Percentiles rank a stretch among this genome's conserved stretches.
phyloP scores from a whole-genome alignment of 2,329 filamentous ascomycete genomes.

The Aspergillus quadricinctus region DNA sequence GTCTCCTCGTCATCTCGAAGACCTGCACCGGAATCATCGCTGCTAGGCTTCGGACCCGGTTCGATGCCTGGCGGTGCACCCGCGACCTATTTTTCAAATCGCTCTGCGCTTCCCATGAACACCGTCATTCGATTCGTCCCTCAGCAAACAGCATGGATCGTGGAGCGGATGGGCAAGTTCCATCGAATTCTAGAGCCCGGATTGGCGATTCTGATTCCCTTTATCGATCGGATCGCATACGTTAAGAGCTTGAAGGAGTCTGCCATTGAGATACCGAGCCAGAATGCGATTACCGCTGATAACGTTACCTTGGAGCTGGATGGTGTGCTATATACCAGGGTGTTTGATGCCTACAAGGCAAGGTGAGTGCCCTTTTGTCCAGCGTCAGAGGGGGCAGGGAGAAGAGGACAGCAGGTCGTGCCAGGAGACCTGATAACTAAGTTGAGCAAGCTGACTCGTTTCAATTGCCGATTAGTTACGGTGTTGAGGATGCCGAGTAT shows the following conservation, averaged over 20 bases:
- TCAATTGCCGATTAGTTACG: slow-evolving; percentile 62
- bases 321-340: slow-evolving; percentile 89
- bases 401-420: neutral
- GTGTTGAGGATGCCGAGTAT: slow-evolving; percentile 97
- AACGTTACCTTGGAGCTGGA: slow-evolving; percentile 97
- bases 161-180: slow-evolving; percentile 99
- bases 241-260: slow-evolving; percentile 96
- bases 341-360: slow-evolving; percentile 97
- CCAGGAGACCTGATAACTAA: neutral
- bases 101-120: slow-evolving; percentile 72
- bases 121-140: slow-evolving; percentile 94
- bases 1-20: slow-evolving; percentile 27
- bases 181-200: slow-evolving; percentile 89
- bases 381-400: neutral
- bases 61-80: slow-evolving; percentile 41
- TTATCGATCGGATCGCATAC: slow-evolving; percentile 94
- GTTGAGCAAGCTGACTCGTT: neutral
- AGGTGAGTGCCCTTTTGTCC: slow-evolving; percentile 55
- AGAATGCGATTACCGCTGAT: slow-evolving; percentile 96
- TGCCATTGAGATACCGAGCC: slow-evolving; percentile 93
- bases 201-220: slow-evolving; percentile 79
- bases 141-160: slow-evolving; percentile 99
- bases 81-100: slow-evolving; percentile 72
- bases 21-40: slow-evolving; percentile 30
- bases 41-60: slow-evolving; percentile 25